Evolutionary conservation across 2,329 filamentous ascomycete species (phyloP), one percentile per base, ranked within the genome.

Genomic region (Aspergillus terreus): DNA sequence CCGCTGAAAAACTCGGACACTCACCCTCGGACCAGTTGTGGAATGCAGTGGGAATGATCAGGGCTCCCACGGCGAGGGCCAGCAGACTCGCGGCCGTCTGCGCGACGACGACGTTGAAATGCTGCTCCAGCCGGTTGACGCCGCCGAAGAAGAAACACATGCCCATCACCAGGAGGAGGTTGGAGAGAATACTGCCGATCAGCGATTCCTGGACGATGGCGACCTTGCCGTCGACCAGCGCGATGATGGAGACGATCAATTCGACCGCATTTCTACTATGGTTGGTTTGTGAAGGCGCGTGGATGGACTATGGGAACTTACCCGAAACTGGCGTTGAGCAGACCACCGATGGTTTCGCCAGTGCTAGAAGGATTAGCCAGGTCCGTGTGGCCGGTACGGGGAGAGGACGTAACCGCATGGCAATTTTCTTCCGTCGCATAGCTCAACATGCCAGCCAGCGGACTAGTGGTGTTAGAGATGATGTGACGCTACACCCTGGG

Each of bases 71-170:
- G 12, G 88, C 86, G 17, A 95, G 78, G 11, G 89, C 86, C 17
- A 95, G 81, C 47, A 95, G 74, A 63, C 87, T 90, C 12, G 91
- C 85, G 3, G 91, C 89, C 0, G 92, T 96, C 70, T 96, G 91
- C 0, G 92, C 92, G 6, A 96, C 91, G 0, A 89, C 92, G 32
- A 88, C 84, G 76, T 96, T 96, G 81, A 96, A 97, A 70, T 83
- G 86, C 69, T 96, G 92, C 67, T 95, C 88, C 25, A 82, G 66
- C 25, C 92, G 83, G 53, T 87, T 85, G 60, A 95, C 69, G 4
- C 90, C 90, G 46, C 90, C 91, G 54, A 89, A 86, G 76, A 95
- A 94, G 78, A 95, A 96, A 68, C 86, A 94, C 84, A 92, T 95
- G 50, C 90, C 92, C 77, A 96, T 77, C 47, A 96, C 90, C 12